These are phyloP conservation scores for Lactarius evosmus DNA, from an alignment of 768 basidiomycete genomes.

Conservation along the genomic window DNA sequence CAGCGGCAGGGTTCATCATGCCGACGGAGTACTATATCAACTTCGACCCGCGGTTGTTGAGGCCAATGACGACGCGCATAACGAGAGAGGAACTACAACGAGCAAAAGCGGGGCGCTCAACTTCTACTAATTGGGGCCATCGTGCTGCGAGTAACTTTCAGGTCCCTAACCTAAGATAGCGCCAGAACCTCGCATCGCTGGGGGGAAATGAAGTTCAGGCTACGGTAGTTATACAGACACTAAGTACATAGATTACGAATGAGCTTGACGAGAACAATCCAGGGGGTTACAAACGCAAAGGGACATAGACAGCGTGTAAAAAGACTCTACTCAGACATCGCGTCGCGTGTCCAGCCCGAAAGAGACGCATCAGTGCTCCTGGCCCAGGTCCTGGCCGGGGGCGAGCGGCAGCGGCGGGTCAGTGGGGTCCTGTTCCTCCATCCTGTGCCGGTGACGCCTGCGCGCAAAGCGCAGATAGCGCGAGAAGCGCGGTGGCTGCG, in stretches of 20 bases:
- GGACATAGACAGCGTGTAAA: not conserved
- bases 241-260: slow-evolving; percentile 4
- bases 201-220: not conserved
- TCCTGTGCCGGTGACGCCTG: slow-evolving; percentile 29
- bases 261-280: not conserved
- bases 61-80: too few species aligned
- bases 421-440: slow-evolving; percentile 31
- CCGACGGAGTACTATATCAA: too few species aligned
- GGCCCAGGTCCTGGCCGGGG: slow-evolving; percentile 14
- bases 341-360: not conserved
- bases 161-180: too few species aligned
- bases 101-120: too few species aligned
- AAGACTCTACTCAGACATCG: not conserved
- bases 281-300: not conserved
- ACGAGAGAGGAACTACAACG: too few species aligned
- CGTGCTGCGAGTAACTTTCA: too few species aligned
- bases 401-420: slow-evolving; percentile 29
- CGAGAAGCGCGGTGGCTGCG: slow-evolving; percentile 34
- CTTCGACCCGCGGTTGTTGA: too few species aligned
- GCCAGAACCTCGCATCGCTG: too few species aligned
- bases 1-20: too few species aligned
- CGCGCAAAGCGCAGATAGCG: slow-evolving; percentile 36
- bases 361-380: not conserved
- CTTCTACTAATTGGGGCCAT: too few species aligned
- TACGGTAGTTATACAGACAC: not conserved